phyloP scores from a whole-genome alignment of 768 basidiomycete species.

The Naganishia kalamii region DNA sequence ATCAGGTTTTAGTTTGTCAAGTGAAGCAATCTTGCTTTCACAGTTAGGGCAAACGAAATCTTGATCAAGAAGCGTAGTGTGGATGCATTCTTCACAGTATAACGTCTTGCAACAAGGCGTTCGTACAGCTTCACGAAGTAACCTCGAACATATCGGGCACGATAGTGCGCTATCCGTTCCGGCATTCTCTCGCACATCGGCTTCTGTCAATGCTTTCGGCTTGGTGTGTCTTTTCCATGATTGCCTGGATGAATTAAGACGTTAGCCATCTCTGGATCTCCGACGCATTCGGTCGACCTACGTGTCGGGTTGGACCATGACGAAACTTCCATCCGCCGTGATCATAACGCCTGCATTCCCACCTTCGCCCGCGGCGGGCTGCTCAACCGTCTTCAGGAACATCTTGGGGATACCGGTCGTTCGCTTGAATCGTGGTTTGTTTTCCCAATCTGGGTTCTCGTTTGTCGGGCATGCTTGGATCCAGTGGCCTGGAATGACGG shows the following conservation, averaged over 20 bases:
- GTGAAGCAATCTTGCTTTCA: conserved; percentile 72
- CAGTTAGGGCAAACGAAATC: conserved; percentile 93
- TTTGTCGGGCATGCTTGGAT: conserved; percentile 99
- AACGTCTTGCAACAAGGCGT: conserved; percentile 86
- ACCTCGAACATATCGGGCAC: conserved; percentile 86
- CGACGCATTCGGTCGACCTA: conserved; percentile 50
- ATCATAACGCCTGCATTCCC: conserved; percentile 85
- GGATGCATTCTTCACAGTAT: conserved; percentile 97
- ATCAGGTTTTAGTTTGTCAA: conserved; percentile 79
- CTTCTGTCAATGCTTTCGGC: conserved; percentile 71
- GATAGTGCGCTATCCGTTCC: conserved; percentile 71
- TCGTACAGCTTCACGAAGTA: conserved; percentile 88
- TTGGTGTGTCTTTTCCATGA: conserved; percentile 86
- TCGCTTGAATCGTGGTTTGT: conserved; percentile 89
- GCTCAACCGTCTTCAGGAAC: conserved; percentile 93
- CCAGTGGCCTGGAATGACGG: conserved; percentile 72
- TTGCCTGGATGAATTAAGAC: conserved; percentile 52
- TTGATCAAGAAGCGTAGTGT: conserved; percentile 84
- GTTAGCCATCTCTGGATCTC: background rate
- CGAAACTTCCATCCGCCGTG: conserved; percentile 95
- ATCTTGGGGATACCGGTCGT: conserved; percentile 97
- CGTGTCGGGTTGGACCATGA: conserved; percentile 93
- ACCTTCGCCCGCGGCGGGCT: conserved; percentile 50
- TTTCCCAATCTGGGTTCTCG: conserved; percentile 88
- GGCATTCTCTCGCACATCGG: conserved; percentile 74